Evolutionary conservation across 2,329 filamentous ascomycete species (phyloP).

Genomic region (Sarocladium brachiariae): DNA sequence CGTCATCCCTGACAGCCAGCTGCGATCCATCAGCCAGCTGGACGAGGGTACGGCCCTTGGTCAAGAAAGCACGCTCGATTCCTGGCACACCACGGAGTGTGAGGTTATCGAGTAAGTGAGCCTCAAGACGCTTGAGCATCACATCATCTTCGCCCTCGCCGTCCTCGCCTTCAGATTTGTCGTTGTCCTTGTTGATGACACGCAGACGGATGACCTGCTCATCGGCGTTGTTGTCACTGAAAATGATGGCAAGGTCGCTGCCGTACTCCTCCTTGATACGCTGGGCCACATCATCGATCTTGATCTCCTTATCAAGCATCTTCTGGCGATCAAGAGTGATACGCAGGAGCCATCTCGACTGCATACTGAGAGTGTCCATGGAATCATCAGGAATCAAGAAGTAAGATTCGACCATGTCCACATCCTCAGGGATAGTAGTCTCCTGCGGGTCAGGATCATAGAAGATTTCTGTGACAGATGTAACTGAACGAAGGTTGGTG

Average conservation of each 20-base stretch:
- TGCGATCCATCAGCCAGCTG: constrained; percentile 64
- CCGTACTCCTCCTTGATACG: constrained; percentile 87
- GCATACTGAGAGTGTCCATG: constrained; percentile 55
- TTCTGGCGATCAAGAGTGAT: constrained; percentile 90
- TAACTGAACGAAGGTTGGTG: constrained; percentile 87
- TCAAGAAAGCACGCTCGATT: constrained; percentile 89
- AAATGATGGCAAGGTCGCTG: constrained; percentile 82
- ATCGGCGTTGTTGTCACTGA: constrained; percentile 96
- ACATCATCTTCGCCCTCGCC: constrained; percentile 70
- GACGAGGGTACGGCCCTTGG: constrained; percentile 66
- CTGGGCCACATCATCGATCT: constrained; percentile 82
- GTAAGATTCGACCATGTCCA: constrained; percentile 94
- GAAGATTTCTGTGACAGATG: constrained; percentile 89
- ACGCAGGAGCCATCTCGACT: constrained; percentile 93
- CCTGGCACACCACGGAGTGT: constrained; percentile 86
- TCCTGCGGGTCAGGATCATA: constrained; percentile 86
- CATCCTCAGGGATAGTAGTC: constrained; percentile 81
- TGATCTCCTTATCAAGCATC: constrained; percentile 88
- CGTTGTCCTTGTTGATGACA: constrained; percentile 62
- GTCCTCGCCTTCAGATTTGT: constrained; percentile 71
- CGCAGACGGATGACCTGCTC: constrained; percentile 91
- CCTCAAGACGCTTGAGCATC: constrained; percentile 86
- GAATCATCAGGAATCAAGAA: constrained; percentile 85
- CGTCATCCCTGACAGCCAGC: constrained; percentile 65
- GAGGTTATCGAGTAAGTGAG: constrained; percentile 83